Conservation (phyloP, 1,284 basidiomycete species). For the Rhodotorula sp. region DNA sequence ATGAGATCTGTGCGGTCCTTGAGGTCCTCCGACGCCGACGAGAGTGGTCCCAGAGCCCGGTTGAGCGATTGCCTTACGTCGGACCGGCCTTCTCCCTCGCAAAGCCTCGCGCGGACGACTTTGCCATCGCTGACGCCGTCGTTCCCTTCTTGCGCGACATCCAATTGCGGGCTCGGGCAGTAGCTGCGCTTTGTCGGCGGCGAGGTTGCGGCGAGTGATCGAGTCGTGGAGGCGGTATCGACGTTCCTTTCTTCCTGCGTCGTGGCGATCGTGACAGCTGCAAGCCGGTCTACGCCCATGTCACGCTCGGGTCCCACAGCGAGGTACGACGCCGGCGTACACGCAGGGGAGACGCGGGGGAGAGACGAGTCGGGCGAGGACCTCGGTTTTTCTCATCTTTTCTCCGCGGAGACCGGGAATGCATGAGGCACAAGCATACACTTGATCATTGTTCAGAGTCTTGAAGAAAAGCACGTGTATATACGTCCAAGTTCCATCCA, state of each 20-base stretch:
- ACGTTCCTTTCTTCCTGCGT: not conserved
- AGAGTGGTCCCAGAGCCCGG: not conserved
- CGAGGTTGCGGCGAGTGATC: not conserved
- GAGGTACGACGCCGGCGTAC: too few species aligned
- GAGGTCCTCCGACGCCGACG: not conserved
- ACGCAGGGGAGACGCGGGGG: too few species aligned
- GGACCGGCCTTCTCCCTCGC: not conserved
- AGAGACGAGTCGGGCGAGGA: too few species aligned
- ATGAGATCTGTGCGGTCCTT: not conserved
- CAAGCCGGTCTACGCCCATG: too few species aligned
- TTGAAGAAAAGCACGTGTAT: too few species aligned
- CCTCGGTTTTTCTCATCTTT: too few species aligned
- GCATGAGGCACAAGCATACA: too few species aligned
- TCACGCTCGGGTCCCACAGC: too few species aligned
- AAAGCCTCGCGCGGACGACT: not conserved
- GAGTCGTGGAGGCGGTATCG: not conserved
- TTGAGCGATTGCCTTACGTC: not conserved
- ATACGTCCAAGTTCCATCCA: too few species aligned
- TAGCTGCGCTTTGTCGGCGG: conserved; percentile 2
- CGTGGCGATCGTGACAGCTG: too few species aligned
- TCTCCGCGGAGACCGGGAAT: too few species aligned
- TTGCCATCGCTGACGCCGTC: not conserved
- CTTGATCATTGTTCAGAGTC: too few species aligned
- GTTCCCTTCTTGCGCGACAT: not conserved
- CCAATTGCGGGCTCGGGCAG: not conserved